Conservation (phyloP, 495 filamentous ascomycete genomes). For the Trichoderma orchidacearum region DNA sequence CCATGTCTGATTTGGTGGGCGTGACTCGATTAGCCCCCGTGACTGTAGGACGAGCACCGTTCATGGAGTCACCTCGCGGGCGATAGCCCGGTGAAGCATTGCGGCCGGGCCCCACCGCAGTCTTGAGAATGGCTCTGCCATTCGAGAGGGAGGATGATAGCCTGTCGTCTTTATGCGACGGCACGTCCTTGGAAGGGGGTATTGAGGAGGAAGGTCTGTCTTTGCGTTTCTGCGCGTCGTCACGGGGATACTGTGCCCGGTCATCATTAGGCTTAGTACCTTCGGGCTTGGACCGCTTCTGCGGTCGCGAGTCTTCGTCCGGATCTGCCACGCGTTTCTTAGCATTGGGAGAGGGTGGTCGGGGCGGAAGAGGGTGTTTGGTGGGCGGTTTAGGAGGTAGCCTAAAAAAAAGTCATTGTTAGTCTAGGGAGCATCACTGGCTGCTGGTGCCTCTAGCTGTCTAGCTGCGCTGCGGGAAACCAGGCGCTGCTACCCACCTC, state of each 20-base stretch:
- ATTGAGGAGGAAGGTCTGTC: slow-evolving; percentile 5
- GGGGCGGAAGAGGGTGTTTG: neutral
- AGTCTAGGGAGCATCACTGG: slow-evolving; percentile 1
- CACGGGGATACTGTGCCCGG: slow-evolving; percentile 1
- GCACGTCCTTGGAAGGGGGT: slow-evolving; percentile 10
- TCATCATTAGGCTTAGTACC: slow-evolving; percentile 10
- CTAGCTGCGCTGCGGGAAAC: neutral
- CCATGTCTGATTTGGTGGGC: slow-evolving; percentile 20
- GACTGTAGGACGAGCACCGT: slow-evolving; percentile 19
- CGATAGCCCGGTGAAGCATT: neutral
- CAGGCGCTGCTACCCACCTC: slow-evolving; percentile 2
- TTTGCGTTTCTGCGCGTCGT: neutral
- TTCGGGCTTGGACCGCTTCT: slow-evolving; percentile 25
- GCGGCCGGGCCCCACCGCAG: neutral
- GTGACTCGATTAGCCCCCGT: slow-evolving; percentile 15
- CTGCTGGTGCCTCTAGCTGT: neutral
- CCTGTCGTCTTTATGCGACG: slow-evolving; percentile 11
- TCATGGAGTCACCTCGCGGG: slow-evolving; percentile 11
- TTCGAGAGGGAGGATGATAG: slow-evolving; percentile 3
- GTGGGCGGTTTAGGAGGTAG: slow-evolving; percentile 7
- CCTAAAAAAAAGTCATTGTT: slow-evolving; percentile 7
- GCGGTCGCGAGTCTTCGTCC: slow-evolving; percentile 18
- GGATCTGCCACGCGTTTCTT: slow-evolving; percentile 23
- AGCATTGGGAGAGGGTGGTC: slow-evolving; percentile 17
- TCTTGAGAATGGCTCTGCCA: slow-evolving; percentile 1